These are phyloP conservation scores for Elsinoe perseae DNA, from an alignment of 2,329 filamentous ascomycete species.

Conservation along the genomic window DNA sequence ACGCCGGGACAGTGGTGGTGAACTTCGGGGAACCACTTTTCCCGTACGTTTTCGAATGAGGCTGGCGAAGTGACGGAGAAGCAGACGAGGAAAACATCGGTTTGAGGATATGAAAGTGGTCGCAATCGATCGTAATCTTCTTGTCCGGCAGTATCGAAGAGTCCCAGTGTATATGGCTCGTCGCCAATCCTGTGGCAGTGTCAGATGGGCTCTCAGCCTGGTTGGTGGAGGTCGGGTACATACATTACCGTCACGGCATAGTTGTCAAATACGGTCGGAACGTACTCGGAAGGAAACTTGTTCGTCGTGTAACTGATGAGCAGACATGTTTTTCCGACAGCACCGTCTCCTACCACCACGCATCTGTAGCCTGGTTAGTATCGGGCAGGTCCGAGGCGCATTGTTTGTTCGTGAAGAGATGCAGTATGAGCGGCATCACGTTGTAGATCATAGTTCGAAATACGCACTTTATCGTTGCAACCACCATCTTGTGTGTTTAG, in stretches of 20 bases:
- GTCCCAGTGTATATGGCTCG: constrained; percentile 91
- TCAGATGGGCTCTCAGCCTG: constrained; percentile 1
- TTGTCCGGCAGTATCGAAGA: constrained; percentile 98
- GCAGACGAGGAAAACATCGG: constrained; percentile 97
- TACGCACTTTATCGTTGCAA: constrained; percentile 30
- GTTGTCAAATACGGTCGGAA: constrained; percentile 98
- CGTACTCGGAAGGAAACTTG: constrained; percentile 99
- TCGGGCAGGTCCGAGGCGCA: not conserved
- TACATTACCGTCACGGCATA: constrained; percentile 99
- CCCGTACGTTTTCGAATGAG: constrained; percentile 97
- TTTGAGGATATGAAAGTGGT: constrained; percentile 94
- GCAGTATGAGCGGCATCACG: constrained; percentile 5
- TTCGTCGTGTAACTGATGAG: constrained; percentile 99
- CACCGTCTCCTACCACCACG: constrained; percentile 98
- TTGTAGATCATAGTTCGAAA: not conserved
- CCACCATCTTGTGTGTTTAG: constrained; percentile 24
- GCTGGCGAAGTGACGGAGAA: constrained; percentile 97
- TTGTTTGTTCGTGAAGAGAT: not conserved
- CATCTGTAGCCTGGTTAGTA: constrained; percentile 53
- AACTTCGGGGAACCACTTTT: constrained; percentile 98
- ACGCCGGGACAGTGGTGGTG: constrained; percentile 98
- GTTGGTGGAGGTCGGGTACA: constrained; percentile 40
- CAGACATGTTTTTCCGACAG: constrained; percentile 97
- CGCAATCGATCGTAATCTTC: constrained; percentile 98
- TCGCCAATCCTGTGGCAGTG: constrained; percentile 75